Conservation (phyloP, 352 stramenopile genomes). For the Peronosclerospora sorghi region DNA sequence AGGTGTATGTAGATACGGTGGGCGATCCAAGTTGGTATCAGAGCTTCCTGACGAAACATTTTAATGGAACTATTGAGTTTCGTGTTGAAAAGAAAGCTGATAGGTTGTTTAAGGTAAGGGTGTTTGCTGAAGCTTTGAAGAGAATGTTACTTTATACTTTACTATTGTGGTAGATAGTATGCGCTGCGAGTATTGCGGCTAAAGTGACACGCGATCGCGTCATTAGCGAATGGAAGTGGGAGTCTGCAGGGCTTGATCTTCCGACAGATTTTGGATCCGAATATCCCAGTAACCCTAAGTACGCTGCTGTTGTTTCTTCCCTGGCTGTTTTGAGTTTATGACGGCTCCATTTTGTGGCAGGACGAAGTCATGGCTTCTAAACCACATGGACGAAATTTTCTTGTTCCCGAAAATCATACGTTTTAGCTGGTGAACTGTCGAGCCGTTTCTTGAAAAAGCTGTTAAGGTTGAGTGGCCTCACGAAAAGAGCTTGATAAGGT, state of each 20-base stretch:
- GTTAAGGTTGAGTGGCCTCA: conserved; percentile 58
- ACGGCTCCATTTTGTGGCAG: conserved; percentile 16
- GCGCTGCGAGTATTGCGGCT: conserved; percentile 87
- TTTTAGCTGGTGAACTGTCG: conserved; percentile 87
- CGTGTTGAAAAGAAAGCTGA: conserved; percentile 95
- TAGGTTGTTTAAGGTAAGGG: conserved; percentile 86
- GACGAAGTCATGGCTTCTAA: conserved; percentile 80
- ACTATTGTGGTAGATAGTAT: conserved; percentile 49
- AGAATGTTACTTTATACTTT: background rate
- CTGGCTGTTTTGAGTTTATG: background rate
- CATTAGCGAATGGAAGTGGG: conserved; percentile 85
- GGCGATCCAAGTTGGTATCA: conserved; percentile 87
- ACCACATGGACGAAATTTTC: conserved; percentile 83
- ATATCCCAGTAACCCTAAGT: conserved; percentile 90
- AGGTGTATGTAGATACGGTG: conserved; percentile 93
- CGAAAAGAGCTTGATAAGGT: conserved; percentile 61
- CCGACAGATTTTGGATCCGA: conserved; percentile 74
- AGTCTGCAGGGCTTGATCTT: conserved; percentile 50
- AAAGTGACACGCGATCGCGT: conserved; percentile 90
- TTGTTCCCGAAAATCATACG: conserved; percentile 87
- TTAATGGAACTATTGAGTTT: conserved; percentile 85
- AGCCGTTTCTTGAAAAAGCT: conserved; percentile 39
- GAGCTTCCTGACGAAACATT: conserved; percentile 86
- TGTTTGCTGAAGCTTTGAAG: too few species aligned
- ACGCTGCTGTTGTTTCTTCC: conserved; percentile 2